Percentiles rank a stretch among this genome's conserved stretches.
Conservation (phyloP, 768 basidiomycete genomes). For the Cubamyces sp. region DNA sequence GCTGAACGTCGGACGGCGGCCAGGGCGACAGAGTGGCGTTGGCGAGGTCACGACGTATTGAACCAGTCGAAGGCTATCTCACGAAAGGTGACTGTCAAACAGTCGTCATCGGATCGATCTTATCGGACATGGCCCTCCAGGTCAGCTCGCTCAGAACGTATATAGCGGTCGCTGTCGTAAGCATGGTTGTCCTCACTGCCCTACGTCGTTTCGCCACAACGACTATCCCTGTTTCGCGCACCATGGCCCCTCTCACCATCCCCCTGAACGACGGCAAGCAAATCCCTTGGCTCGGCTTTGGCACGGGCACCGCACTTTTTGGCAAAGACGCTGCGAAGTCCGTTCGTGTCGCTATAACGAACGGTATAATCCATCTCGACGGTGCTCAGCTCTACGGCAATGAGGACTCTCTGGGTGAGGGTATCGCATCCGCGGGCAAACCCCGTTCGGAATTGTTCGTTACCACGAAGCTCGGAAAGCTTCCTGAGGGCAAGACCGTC, state of each 20-base stretch:
- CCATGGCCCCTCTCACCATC: slow-evolving; percentile 35
- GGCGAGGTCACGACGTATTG: no score
- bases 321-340: slow-evolving; percentile 34
- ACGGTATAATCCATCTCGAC: slow-evolving; percentile 45
- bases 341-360: slow-evolving; percentile 36
- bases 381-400: slow-evolving; percentile 44
- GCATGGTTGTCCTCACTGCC: slow-evolving; percentile 21
- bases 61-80: neutral
- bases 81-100: neutral
- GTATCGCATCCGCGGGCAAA: slow-evolving; percentile 38
- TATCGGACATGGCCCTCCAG: slow-evolving; percentile 13
- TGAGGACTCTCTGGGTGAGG: slow-evolving; percentile 42
- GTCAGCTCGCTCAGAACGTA: slow-evolving; percentile 23
- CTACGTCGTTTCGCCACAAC: slow-evolving; percentile 17
- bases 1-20: no score
- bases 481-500: slow-evolving; percentile 40
- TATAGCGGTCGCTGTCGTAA: slow-evolving; percentile 20
- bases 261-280: slow-evolving; percentile 42
- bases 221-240: neutral
- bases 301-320: slow-evolving; percentile 42
- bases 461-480: slow-evolving; percentile 43
- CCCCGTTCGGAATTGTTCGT: slow-evolving; percentile 46
- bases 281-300: slow-evolving; percentile 44
- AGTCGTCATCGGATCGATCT: slow-evolving; percentile 18
- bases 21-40: no score